phyloP scores from a whole-genome alignment of 306 rosid species.

The Vicia faba region DNA sequence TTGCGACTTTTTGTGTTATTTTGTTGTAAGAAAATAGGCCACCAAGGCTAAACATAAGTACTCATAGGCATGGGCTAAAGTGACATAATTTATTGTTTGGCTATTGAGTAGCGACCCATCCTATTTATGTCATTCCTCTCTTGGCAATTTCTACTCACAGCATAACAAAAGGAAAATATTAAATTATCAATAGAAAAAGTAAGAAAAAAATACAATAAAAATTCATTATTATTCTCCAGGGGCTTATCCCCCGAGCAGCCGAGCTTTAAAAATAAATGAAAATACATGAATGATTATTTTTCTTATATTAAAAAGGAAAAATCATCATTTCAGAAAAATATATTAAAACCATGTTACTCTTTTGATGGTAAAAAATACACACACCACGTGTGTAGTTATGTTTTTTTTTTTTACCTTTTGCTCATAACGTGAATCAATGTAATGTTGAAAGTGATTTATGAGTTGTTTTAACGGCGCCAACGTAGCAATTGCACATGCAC shows the following conservation, averaged over 20 bases:
- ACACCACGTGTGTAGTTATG: slow-evolving; percentile 5
- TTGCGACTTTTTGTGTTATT: neutral
- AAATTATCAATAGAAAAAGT: slow-evolving; percentile 4
- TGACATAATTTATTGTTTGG: slow-evolving; percentile 30
- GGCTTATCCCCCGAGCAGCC: neutral
- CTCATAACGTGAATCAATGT: slow-evolving; percentile 24
- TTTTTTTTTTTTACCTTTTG: slow-evolving; percentile 5
- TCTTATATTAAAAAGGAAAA: neutral
- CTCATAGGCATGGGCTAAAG: slow-evolving; percentile 25
- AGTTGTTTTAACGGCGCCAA: slow-evolving; percentile 44
- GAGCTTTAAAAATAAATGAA: neutral
- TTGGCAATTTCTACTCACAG: slow-evolving; percentile 29
- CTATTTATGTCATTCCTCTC: slow-evolving; percentile 27
- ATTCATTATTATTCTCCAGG: neutral
- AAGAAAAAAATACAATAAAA: neutral
- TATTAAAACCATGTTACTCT: slow-evolving; percentile 28
- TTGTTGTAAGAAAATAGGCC: neutral
- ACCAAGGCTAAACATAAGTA: slow-evolving; percentile 14
- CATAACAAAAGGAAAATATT: slow-evolving; percentile 1
- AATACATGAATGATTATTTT: neutral
- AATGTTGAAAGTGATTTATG: slow-evolving; percentile 49
- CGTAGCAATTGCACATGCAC: slow-evolving; percentile 71
- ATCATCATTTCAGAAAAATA: neutral
- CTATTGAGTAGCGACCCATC: slow-evolving; percentile 28
- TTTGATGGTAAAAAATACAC: slow-evolving; percentile 31